Conservation (phyloP, 306 rosid genomes). For the Trifolium pratense region DNA sequence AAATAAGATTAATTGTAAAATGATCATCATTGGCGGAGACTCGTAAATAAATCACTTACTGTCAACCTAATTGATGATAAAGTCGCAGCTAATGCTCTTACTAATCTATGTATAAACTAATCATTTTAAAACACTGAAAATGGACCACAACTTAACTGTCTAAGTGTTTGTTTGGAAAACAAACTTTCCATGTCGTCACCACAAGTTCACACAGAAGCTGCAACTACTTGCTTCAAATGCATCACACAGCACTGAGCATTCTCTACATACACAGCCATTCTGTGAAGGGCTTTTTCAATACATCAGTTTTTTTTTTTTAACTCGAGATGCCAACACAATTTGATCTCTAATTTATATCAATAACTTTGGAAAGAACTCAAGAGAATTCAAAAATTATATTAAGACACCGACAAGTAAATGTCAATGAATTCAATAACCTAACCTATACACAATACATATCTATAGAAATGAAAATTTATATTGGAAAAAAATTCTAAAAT, state of each 20-base stretch:
- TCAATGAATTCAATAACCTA: slow-evolving; percentile 42
- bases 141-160: slow-evolving; percentile 25
- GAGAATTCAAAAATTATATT: slow-evolving; percentile 26
- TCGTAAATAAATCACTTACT: neutral
- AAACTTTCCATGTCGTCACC: no score
- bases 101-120: neutral
- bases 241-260: slow-evolving; percentile 5
- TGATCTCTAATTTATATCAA: slow-evolving; percentile 21
- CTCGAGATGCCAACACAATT: slow-evolving; percentile 15
- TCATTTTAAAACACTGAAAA: neutral
- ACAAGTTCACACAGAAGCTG: no score
- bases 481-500: slow-evolving; percentile 51
- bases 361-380: slow-evolving; percentile 39
- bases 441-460: slow-evolving; percentile 51
- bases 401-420: slow-evolving; percentile 28
- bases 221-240: no score
- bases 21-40: no score
- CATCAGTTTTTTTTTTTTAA: slow-evolving; percentile 1
- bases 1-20: no score
- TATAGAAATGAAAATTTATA: slow-evolving; percentile 24
- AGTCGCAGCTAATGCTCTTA: neutral
- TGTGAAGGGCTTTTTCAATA: slow-evolving; percentile 19
- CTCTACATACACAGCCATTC: no score
- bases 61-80: neutral
- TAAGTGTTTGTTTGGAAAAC: neutral